phyloP scores from a whole-genome alignment of 805 yeast genomes.

The Candida pseudoglaebosa region DNA sequence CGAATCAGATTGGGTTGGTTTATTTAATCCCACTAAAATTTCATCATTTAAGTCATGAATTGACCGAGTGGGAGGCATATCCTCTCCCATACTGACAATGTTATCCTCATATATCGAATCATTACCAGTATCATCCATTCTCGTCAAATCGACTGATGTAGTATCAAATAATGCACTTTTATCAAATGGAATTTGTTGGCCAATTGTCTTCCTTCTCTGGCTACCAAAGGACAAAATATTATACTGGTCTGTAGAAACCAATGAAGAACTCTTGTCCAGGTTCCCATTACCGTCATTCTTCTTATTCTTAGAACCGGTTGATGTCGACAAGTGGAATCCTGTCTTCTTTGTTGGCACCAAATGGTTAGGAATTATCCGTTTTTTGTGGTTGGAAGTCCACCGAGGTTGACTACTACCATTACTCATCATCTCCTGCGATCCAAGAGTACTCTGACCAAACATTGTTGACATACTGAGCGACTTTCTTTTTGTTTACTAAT shows the following conservation, averaged over 20 bases:
- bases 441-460: constrained; percentile 10
- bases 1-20: constrained; percentile 34
- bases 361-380: constrained; percentile 39
- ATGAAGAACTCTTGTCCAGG: not conserved
- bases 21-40: constrained; percentile 32
- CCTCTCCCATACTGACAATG: constrained; percentile 26
- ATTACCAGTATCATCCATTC: constrained; percentile 27
- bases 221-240: constrained; percentile 35
- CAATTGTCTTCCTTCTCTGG: constrained; percentile 6
- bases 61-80: constrained; percentile 48
- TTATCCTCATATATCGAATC: constrained; percentile 28
- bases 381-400: constrained; percentile 35
- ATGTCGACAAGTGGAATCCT: constrained; percentile 30
- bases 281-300: not conserved
- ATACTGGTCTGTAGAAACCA: constrained; percentile 18
- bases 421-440: not conserved
- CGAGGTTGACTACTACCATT: constrained; percentile 18
- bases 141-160: constrained; percentile 15
- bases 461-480: constrained; percentile 12
- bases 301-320: constrained; percentile 4
- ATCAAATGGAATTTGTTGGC: constrained; percentile 8
- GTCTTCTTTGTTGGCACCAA: constrained; percentile 37
- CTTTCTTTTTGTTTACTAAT: not conserved
- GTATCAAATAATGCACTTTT: constrained; percentile 3
- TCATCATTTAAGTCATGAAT: constrained; percentile 47